Conservation (phyloP, 75 land plant genomes). For the Isoetes taiwanensis region DNA sequence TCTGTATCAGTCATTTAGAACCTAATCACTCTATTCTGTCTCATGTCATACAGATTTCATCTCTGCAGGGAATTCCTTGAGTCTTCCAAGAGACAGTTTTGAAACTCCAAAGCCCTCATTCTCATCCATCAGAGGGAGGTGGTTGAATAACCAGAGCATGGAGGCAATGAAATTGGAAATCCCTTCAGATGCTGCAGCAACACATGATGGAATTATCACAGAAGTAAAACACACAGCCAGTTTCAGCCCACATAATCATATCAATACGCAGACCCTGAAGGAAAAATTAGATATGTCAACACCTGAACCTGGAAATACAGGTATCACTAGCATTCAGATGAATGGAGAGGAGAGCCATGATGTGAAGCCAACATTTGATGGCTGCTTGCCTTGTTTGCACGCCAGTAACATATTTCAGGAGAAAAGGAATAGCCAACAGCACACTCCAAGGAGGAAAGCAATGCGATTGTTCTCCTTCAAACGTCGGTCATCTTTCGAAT, state of each 20-base stretch:
- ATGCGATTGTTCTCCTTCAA: conserved; percentile 51
- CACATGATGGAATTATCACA: too few species aligned
- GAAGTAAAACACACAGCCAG: too few species aligned
- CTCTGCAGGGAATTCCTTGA: conserved; percentile 29
- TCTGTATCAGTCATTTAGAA: neutral
- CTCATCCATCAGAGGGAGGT: too few species aligned
- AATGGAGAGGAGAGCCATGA: conserved; percentile 8
- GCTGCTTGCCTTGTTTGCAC: conserved; percentile 19
- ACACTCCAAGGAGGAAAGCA: conserved; percentile 27
- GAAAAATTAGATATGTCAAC: conserved; percentile 24
- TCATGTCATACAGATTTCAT: neutral
- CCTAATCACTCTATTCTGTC: neutral
- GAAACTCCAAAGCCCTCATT: too few species aligned
- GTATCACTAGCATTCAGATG: too few species aligned
- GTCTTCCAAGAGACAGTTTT: conserved; percentile 12
- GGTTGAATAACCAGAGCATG: too few species aligned
- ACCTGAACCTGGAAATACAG: conserved; percentile 19
- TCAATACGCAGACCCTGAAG: too few species aligned
- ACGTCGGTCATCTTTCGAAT: too few species aligned
- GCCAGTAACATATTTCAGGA: conserved; percentile 48
- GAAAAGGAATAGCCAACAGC: conserved; percentile 15
- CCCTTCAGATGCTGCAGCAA: too few species aligned
- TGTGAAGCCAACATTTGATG: conserved; percentile 5
- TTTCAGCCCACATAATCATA: too few species aligned
- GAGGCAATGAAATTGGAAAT: too few species aligned